phyloP scores from a whole-genome alignment of 2,329 filamentous ascomycete species.

The Hymenoscyphus fructigenus region DNA sequence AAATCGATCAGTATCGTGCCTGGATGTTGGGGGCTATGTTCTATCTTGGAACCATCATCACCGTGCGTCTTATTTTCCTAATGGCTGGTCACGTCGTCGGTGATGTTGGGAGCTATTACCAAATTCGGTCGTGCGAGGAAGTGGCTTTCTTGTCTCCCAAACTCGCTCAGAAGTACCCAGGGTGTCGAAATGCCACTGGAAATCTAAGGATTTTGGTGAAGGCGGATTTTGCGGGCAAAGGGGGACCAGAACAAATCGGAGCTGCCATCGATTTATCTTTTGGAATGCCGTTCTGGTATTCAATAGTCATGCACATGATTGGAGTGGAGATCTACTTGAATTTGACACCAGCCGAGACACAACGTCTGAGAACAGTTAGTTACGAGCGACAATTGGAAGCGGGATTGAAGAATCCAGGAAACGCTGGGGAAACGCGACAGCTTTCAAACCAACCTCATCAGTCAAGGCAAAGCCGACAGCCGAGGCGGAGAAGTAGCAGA shows the following conservation, averaged over 20 bases:
- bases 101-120: constrained; percentile 36
- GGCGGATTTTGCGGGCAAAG: neutral
- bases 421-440: constrained; percentile 41
- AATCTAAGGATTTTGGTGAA: constrained; percentile 2
- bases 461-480: neutral
- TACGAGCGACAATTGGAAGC: constrained; percentile 56
- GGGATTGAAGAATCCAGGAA: constrained; percentile 50
- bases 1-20: constrained; percentile 64
- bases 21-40: constrained; percentile 60
- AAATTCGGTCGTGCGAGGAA: constrained; percentile 47
- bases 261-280: constrained; percentile 42
- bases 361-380: constrained; percentile 54
- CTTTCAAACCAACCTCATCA: neutral
- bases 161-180: constrained; percentile 4
- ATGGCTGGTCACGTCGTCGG: constrained; percentile 43
- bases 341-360: constrained; percentile 50
- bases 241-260: constrained; percentile 9
- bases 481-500: neutral
- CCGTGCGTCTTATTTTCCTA: constrained; percentile 49
- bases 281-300: constrained; percentile 52
- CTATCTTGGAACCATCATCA: constrained; percentile 53
- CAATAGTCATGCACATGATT: constrained; percentile 49
- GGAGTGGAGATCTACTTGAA: constrained; percentile 42
- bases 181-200: constrained; percentile 5
- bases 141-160: constrained; percentile 41